A percentile compares a stretch with the other conserved stretches of the same genome.
phyloP scores from a whole-genome alignment of 495 filamentous ascomycete genomes.

The Trichocladium antarcticum region DNA sequence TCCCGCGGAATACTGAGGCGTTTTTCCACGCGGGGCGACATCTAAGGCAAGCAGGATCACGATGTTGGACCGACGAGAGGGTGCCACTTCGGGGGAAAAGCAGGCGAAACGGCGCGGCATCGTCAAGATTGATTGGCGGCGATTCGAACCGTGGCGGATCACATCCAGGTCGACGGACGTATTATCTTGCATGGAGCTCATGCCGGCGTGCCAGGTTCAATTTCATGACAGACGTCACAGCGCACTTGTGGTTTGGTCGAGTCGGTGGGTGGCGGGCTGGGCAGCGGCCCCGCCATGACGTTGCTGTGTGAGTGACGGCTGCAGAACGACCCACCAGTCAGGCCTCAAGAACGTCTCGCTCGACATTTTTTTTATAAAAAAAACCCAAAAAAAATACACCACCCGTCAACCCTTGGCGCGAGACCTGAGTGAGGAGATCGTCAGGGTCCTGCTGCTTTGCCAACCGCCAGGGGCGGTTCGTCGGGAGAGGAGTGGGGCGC shows the following conservation, averaged over 20 bases:
- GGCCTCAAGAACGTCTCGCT: not conserved
- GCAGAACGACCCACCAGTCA: not conserved
- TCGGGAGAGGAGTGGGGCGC: not conserved
- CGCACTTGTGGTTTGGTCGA: not conserved
- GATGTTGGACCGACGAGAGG: not conserved
- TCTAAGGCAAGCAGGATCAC: not conserved
- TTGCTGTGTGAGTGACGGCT: constrained; percentile 1
- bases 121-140: too few species aligned
- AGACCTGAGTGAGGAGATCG: not conserved
- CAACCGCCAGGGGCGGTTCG: not conserved
- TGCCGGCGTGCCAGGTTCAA: constrained; percentile 5
- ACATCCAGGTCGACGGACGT: not conserved
- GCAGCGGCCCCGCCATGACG: constrained; percentile 11
- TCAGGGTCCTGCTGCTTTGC: constrained; percentile 3
- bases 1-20: not conserved
- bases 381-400: too few species aligned
- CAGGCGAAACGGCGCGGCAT: not conserved
- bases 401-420: too few species aligned
- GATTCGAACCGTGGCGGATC: not conserved
- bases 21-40: not conserved
- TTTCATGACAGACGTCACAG: constrained; percentile 8
- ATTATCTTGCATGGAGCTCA: not conserved
- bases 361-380: not conserved
- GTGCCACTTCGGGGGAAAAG: not conserved
- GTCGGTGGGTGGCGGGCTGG: not conserved